Evolutionary conservation across 1,284 basidiomycete species (phyloP).

Genomic region (Puccinia triticina): DNA sequence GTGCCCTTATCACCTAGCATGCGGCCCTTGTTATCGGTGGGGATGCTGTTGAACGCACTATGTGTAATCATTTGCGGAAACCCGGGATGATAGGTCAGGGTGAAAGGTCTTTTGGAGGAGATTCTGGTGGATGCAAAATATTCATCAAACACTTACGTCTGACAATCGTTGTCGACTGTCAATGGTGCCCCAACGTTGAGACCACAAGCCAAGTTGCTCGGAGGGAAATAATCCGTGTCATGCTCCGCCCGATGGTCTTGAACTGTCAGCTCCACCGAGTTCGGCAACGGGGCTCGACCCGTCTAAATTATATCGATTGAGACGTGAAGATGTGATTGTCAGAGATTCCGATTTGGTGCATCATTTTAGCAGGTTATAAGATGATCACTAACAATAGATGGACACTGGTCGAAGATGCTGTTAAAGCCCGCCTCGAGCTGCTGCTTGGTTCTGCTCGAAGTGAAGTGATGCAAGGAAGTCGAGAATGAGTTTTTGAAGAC

Average conservation of each 20-base stretch:
- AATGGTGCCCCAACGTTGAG: background rate
- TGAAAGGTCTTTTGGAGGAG: too few relatives aligned
- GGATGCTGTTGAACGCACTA: conserved; percentile 7
- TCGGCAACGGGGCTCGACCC: background rate
- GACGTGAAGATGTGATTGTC: background rate
- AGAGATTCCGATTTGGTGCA: too few relatives aligned
- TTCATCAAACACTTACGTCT: background rate
- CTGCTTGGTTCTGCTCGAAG: conserved; percentile 1
- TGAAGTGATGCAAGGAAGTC: background rate
- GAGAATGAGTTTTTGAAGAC: too few relatives aligned
- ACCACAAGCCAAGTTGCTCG: background rate
- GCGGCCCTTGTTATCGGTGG: background rate
- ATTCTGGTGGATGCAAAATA: too few relatives aligned
- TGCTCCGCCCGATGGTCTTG: conserved; percentile 10
- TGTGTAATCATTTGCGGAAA: background rate
- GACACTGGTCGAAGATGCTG: background rate
- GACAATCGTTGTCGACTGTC: background rate
- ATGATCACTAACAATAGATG: background rate
- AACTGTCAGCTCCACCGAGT: background rate
- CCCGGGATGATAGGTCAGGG: too few relatives aligned
- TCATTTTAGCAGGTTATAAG: too few relatives aligned
- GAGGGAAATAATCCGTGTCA: background rate
- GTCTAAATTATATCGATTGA: background rate
- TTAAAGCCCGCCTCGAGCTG: background rate
- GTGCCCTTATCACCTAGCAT: background rate